Evolutionary conservation across 305 asterid genomes (phyloP), one percentile per base, ranked within the genome.

Genomic region (Plantago lanceolata): DNA sequence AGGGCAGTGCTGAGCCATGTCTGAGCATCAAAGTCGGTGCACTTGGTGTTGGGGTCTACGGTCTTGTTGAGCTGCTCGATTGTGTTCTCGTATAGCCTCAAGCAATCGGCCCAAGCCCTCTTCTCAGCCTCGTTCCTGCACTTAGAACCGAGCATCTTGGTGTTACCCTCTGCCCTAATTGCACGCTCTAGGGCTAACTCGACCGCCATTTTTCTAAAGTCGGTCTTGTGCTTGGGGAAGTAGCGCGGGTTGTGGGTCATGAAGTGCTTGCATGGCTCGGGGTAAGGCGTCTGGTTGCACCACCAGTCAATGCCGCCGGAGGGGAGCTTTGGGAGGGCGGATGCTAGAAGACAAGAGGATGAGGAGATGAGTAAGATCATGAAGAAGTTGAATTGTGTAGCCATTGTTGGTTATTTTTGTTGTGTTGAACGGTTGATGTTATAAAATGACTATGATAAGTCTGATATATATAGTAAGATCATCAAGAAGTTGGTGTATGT

Each of bases 1-100:
- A 91, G 48, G 2, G 98, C 90, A 9, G 95, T 64, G 70, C 96
- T 91, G 1, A 91, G 78, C 95, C 96, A 91, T 0, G 96, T 91
- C 60, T 88, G 96, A 0, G 72, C 35, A 64, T 90, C 97, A 21
- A 76, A 81, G 12, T 74, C 83, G 6, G 77, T 85, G 54, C 88
- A 79, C 6, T 71, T 73, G 15, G 62, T 26, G 71, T 11, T 54
- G 48, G 87, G 71, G 65, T 80, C 85, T 5, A 76, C 12, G 0
- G 94, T 85, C 57, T 71, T 70, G 79, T 87, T 85, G 54, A 90
- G 89, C 48, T 85, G 88, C 17, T 67, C 74, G 51, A 84, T 69
- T 14, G 89, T 65, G 71, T 20, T 26, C 3, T 74, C 61, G 64
- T 82, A 90, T 12, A 87, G 87, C 71, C 77, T 68, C 62, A 82